Percentiles rank a stretch among this genome's conserved stretches.
These are phyloP conservation scores for Phytophthora niederhauseri DNA, from an alignment of 352 stramenopile species.

Conservation along the genomic window DNA sequence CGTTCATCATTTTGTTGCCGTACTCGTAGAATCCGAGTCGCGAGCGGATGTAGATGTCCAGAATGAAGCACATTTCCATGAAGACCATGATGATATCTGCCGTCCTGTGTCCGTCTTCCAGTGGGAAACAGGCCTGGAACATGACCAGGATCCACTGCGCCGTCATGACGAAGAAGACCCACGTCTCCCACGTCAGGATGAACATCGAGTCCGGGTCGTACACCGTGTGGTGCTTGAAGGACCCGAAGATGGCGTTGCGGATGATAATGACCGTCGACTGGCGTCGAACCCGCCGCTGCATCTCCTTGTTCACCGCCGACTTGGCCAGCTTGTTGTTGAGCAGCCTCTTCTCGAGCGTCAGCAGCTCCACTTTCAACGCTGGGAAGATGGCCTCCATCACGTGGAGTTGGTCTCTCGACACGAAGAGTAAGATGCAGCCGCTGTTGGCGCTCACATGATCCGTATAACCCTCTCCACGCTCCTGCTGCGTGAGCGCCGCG, in stretches of 20 bases:
- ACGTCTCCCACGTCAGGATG: constrained; percentile 62
- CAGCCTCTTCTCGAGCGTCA: constrained; percentile 47
- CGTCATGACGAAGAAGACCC: constrained; percentile 58
- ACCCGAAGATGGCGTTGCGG: constrained; percentile 25
- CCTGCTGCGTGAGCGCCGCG: constrained; percentile 44
- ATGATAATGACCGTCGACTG: constrained; percentile 29
- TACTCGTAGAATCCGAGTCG: constrained; percentile 64
- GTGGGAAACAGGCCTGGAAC: constrained; percentile 50
- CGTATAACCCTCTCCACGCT: constrained; percentile 48
- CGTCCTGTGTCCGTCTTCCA: background rate
- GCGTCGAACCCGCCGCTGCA: constrained; percentile 10
- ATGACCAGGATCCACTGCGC: constrained; percentile 54
- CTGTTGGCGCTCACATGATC: constrained; percentile 55
- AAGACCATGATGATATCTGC: constrained; percentile 36
- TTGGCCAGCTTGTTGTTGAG: constrained; percentile 51
- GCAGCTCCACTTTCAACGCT: constrained; percentile 48
- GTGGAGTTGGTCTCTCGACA: constrained; percentile 49
- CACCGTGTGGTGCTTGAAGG: constrained; percentile 14
- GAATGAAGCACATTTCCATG: constrained; percentile 47
- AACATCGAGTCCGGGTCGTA: constrained; percentile 53
- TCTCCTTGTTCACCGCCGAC: constrained; percentile 27
- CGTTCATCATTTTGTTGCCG: constrained; percentile 71
- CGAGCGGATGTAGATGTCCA: constrained; percentile 59
- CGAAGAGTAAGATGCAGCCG: constrained; percentile 54
- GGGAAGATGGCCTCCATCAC: constrained; percentile 57